Conservation (phyloP, 495 filamentous ascomycete species). For the Penicillium desertorum region DNA sequence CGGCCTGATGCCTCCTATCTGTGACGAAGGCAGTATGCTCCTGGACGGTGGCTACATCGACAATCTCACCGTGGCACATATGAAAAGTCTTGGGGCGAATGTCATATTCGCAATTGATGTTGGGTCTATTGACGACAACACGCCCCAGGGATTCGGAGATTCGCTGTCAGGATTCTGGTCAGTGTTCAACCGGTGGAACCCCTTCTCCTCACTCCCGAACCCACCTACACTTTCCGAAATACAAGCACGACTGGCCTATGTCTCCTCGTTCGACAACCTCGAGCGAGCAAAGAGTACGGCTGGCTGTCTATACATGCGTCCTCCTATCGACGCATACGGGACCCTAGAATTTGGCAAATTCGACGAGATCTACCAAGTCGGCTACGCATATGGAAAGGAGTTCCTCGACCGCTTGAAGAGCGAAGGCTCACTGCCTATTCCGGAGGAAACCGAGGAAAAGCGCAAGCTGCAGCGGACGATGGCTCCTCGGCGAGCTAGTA, state of each 20-base stretch:
- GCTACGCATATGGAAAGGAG: constrained; percentile 79
- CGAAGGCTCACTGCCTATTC: constrained; percentile 64
- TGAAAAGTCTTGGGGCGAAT: constrained; percentile 91
- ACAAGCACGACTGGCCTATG: constrained; percentile 91
- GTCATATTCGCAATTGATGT: constrained; percentile 96
- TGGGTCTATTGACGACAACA: constrained; percentile 84
- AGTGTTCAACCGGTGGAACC: constrained; percentile 93
- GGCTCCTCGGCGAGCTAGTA: constrained; percentile 90
- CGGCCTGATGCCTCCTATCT: constrained; percentile 86
- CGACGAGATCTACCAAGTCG: constrained; percentile 90
- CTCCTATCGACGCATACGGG: constrained; percentile 88
- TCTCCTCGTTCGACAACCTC: constrained; percentile 86
- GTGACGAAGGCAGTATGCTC: constrained; percentile 94
- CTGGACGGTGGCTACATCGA: constrained; percentile 96
- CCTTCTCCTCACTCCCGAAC: constrained; percentile 80
- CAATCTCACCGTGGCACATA: constrained; percentile 94
- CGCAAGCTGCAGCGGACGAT: constrained; percentile 86
- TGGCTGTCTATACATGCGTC: constrained; percentile 92
- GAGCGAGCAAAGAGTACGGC: constrained; percentile 86
- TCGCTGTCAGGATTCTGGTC: constrained; percentile 95
- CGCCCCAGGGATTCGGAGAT: constrained; percentile 88
- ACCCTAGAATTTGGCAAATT: constrained; percentile 97
- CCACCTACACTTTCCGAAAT: constrained; percentile 95
- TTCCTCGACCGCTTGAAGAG: constrained; percentile 72
- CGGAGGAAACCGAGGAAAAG: constrained; percentile 81